Evolutionary conservation across 441 rosid species (phyloP), one percentile per base, ranked within the genome.

Genomic region (Omphalea diandra): DNA sequence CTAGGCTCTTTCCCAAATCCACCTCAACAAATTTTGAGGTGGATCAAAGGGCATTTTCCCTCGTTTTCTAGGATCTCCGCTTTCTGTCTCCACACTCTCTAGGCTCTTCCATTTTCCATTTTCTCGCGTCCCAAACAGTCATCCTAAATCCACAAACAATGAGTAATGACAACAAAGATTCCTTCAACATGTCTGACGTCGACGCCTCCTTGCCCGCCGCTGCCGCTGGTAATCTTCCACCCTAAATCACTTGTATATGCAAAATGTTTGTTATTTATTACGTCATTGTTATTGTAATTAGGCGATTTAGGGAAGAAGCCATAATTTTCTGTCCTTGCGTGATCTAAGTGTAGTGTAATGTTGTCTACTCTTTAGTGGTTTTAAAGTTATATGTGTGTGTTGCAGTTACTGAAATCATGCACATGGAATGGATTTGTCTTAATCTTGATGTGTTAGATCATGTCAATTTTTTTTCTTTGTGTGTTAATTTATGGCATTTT

Each of bases 181-280:
- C 53, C 79, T 69, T 91, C 76, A 70, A 53, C 75, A 76, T 87
- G 85, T 40, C 85, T 63, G 90, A 80, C 77, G 90, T 87, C 79
- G 60, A 72, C 49, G 4, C 70, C 40, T 72, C 75, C 10, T 70
- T 72, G 22, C 75, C 75, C 3, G 75, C 75, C 46, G 75, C 75
- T 11, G 75, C 79, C 43, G 78, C 88, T n/a, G 90, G 97, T 91
- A 74, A 46, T 56, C 0, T 41, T 3, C 0, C 1, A 59, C 74
- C 40, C 36, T 24, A 20, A 7, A 64, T 26, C 50, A 20, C 7
- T 1, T 6, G 24, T 44, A 15, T 20, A 47, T 5, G 12, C 12
- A 44, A 50, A 60, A 52, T 47, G 14, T 15, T 46, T 17, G 0
- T 20, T 7, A 1, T 10, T n/a, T 35, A 44, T 29, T 3, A 0